phyloP scores from a whole-genome alignment of 2,329 filamentous ascomycete species.

The Emergomyces orientalis region DNA sequence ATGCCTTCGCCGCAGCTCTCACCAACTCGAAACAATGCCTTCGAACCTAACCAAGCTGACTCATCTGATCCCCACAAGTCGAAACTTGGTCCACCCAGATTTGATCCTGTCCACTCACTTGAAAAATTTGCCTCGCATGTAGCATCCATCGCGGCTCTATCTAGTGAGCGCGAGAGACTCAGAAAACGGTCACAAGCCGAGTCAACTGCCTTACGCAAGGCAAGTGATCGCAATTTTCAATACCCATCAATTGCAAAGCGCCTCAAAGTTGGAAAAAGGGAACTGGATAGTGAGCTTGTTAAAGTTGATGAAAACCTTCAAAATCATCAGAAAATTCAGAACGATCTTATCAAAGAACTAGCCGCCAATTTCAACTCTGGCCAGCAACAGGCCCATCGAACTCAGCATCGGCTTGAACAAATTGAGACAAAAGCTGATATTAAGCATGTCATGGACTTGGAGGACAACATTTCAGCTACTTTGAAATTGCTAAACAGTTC shows the following conservation, averaged over 20 bases:
- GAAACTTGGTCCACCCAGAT: constrained; percentile 3
- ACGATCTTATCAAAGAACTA: constrained; percentile 7
- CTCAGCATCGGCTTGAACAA: not conserved
- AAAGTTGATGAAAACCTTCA: constrained; percentile 19
- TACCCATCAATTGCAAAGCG: constrained; percentile 21
- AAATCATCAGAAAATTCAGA: constrained; percentile 14
- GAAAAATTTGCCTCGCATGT: constrained; percentile 5
- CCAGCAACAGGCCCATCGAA: not conserved
- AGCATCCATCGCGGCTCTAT: not conserved
- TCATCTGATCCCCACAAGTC: not conserved
- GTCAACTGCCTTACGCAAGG: constrained; percentile 28
- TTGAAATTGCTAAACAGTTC: not conserved
- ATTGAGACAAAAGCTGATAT: not conserved
- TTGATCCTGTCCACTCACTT: not conserved
- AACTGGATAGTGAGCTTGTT: constrained; percentile 17
- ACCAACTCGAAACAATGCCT: not conserved
- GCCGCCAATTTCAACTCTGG: not conserved
- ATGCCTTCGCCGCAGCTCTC: not conserved
- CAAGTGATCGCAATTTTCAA: constrained; percentile 13
- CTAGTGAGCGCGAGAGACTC: constrained; percentile 4
- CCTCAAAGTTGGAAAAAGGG: constrained; percentile 17
- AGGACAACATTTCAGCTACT: not conserved
- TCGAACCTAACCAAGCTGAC: not conserved
- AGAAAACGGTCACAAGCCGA: constrained; percentile 17
- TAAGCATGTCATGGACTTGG: not conserved